These are phyloP conservation scores for Cladophialophora psammophila DNA, from an alignment of 2,329 filamentous ascomycete genomes.

Conservation along the genomic window DNA sequence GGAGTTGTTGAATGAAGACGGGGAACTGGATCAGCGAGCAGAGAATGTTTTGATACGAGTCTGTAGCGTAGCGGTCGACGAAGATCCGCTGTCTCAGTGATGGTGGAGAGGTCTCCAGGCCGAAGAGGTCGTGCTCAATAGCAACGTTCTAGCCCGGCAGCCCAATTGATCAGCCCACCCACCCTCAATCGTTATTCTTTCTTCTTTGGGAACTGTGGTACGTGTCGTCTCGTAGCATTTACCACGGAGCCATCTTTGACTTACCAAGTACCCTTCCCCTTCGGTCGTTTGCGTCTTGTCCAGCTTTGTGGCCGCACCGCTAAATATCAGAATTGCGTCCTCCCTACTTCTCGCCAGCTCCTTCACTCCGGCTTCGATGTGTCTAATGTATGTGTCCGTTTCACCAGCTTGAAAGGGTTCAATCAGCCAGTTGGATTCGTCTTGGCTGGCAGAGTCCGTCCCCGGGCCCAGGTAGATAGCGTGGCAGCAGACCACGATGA, in stretches of 20 bases:
- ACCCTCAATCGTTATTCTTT: neutral
- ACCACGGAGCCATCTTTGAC: neutral
- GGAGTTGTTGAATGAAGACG: constrained; percentile 27
- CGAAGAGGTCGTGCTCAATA: constrained; percentile 31
- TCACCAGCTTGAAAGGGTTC: constrained; percentile 80
- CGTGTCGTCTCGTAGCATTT: too few species aligned
- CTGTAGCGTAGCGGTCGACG: constrained; percentile 75
- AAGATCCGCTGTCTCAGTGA: constrained; percentile 53
- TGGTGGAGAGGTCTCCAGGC: constrained; percentile 22
- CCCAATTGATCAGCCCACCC: neutral
- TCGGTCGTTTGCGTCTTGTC: constrained; percentile 24
- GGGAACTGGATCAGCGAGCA: constrained; percentile 71
- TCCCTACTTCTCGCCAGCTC: constrained; percentile 55
- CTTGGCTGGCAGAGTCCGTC: constrained; percentile 1
- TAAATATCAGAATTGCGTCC: constrained; percentile 69
- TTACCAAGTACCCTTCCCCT: constrained; percentile 35
- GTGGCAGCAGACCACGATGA: constrained; percentile 85
- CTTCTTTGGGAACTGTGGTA: too few species aligned
- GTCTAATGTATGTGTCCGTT: constrained; percentile 78
- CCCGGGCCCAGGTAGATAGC: constrained; percentile 73
- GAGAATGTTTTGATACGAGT: constrained; percentile 85
- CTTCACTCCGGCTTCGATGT: constrained; percentile 70
- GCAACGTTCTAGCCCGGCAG: constrained; percentile 23
- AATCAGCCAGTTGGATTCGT: constrained; percentile 63
- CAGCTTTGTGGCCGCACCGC: constrained; percentile 62